Evolutionary conservation across 192 early-diverging fungal species (phyloP), one percentile per base, ranked within the genome.

Genomic region (Backusella morwellensis): DNA sequence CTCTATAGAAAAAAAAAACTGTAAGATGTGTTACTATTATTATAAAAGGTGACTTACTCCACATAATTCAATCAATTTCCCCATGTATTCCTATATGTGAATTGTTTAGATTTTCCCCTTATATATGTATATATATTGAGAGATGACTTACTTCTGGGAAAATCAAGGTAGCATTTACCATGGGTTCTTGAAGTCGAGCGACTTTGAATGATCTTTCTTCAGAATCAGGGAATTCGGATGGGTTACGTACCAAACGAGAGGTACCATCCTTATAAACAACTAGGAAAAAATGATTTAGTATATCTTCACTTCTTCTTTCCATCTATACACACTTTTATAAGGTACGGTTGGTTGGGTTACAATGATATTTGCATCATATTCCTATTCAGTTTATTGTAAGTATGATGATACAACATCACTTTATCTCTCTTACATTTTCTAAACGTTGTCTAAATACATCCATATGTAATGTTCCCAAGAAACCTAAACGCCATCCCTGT

Each of bases 401-500:
- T 40, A 40, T 2, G 11, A 29, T 44, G 4, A 12, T n/a, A 47
- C 9, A 5, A 1, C 14, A 34, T 32, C 8, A 12, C 0, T 32
- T 32, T 6, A 17, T 17, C 4, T 14, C 41, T 21, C 63, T 42
- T 84, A 90, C 89, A 77, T 95, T 90, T 71, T 95, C 97, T 36
- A 99, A 83, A 17, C 97, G 86, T 80, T 99, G 96, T 19, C 94
- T 84, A 78, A 99, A 99, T 35, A 99, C 97, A 82, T 99, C 97
- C 97, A 98, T 97, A 75, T 99, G 97, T 40, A 99, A 77, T 0
- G 96, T 98, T 21, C 97, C 97, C 69, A 99, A 78, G 72, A 99
- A 99, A 11, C 97, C 97, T 23, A 99, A 83, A 2, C 97, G 89
- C 90, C 96, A 99, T 4, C 97, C 97, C 83, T 99, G 97, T 3